phyloP scores from a whole-genome alignment of 2,329 filamentous ascomycete species.

The Falciphora oryzae region DNA sequence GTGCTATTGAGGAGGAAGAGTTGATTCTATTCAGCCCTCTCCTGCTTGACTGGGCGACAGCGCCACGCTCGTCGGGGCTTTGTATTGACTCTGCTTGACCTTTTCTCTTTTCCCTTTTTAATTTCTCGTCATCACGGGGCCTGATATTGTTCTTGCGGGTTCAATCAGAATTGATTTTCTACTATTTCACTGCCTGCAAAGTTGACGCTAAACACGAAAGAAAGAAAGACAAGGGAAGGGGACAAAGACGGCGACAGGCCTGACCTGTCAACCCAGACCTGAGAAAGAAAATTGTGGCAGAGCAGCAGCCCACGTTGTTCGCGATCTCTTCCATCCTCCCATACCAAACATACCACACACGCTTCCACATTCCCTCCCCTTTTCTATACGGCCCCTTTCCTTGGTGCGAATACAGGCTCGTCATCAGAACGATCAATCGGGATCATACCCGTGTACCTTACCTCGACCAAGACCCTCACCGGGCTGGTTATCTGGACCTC shows the following conservation, averaged over 20 bases:
- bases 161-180: constrained; percentile 50
- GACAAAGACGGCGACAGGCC: constrained; percentile 13
- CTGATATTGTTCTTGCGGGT: constrained; percentile 30
- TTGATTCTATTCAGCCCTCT: constrained; percentile 20
- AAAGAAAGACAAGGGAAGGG: constrained; percentile 18
- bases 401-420: background rate
- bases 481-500: constrained; percentile 1
- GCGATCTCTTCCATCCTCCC: background rate
- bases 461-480: background rate
- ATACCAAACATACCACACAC: background rate
- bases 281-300: constrained; percentile 9
- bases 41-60: constrained; percentile 11
- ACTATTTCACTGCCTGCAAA: constrained; percentile 22
- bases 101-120: constrained; percentile 20
- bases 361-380: background rate
- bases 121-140: constrained; percentile 23
- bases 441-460: background rate
- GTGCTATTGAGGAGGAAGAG: constrained; percentile 21
- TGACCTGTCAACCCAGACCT: constrained; percentile 10
- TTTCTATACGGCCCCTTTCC: background rate
- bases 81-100: constrained; percentile 23
- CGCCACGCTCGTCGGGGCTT: constrained; percentile 21
- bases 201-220: constrained; percentile 31
- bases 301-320: background rate
- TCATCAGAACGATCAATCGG: background rate